Evolutionary conservation across 2,329 filamentous ascomycete species (phyloP).

Genomic region (Purpureocillium takamizusanense): DNA sequence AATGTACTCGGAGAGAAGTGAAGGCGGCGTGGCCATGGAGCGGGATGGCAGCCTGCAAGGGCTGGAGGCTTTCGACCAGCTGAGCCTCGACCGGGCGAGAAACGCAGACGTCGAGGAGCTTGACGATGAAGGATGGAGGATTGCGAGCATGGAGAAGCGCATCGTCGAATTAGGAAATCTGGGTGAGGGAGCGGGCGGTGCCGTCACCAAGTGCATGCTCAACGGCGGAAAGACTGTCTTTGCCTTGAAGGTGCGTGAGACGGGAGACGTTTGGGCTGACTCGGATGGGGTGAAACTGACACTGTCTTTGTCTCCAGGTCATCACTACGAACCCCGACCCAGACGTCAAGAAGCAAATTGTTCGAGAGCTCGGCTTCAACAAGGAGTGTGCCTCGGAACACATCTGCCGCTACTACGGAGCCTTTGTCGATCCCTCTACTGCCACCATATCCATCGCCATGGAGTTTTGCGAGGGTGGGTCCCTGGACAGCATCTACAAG

Average conservation of each 20-base stretch:
- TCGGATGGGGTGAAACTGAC: neutral
- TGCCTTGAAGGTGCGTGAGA: constrained; percentile 69
- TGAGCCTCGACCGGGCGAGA: constrained; percentile 73
- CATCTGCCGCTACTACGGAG: constrained; percentile 95
- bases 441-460: constrained; percentile 97
- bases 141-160: constrained; percentile 79
- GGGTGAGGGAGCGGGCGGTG: constrained; percentile 91
- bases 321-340: constrained; percentile 98
- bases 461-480: constrained; percentile 98
- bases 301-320: constrained; percentile 45
- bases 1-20: constrained; percentile 71
- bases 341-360: constrained; percentile 96
- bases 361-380: constrained; percentile 94
- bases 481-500: constrained; percentile 91
- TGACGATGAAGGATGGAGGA: constrained; percentile 91
- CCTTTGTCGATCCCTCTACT: constrained; percentile 91
- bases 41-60: constrained; percentile 72
- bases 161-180: constrained; percentile 84
- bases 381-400: constrained; percentile 93
- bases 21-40: constrained; percentile 70
- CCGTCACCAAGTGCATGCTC: constrained; percentile 83
- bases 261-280: too few species aligned
- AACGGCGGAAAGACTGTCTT: constrained; percentile 92
- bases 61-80: constrained; percentile 68
- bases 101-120: constrained; percentile 87